These are phyloP conservation scores for Xylariaceae sp. DNA, from an alignment of 2,329 filamentous ascomycete species.

Conservation along the genomic window DNA sequence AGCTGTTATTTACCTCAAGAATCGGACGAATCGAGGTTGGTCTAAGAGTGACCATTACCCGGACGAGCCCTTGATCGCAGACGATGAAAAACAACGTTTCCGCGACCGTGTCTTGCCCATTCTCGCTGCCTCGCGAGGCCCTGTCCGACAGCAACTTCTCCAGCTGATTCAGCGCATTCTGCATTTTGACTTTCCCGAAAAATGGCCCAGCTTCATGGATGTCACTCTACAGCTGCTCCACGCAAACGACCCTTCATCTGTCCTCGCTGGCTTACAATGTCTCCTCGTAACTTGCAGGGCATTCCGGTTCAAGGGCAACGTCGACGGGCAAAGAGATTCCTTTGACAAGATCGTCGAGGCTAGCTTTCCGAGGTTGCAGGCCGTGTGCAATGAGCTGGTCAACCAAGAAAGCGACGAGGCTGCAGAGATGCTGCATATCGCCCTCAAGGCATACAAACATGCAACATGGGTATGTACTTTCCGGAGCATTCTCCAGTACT, in stretches of 20 bases:
- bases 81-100: constrained; percentile 84
- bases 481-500: background rate
- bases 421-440: constrained; percentile 91
- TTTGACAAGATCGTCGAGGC: constrained; percentile 93
- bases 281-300: constrained; percentile 91
- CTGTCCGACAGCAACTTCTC: constrained; percentile 87
- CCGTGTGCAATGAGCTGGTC: constrained; percentile 83
- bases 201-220: constrained; percentile 93
- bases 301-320: constrained; percentile 84
- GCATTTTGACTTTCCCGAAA: constrained; percentile 88
- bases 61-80: constrained; percentile 70
- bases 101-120: constrained; percentile 85
- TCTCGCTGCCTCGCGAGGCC: constrained; percentile 72
- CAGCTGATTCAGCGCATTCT: constrained; percentile 94
- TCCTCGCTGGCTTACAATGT: constrained; percentile 91
- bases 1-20: constrained; percentile 98
- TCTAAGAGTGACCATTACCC: constrained; percentile 70
- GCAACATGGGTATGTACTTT: constrained; percentile 78
- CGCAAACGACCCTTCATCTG: constrained; percentile 78
- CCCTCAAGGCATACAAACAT: constrained; percentile 97
- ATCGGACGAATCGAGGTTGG: constrained; percentile 93
- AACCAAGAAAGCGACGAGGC: constrained; percentile 91
- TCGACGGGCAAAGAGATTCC: constrained; percentile 71
- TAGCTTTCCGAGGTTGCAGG: constrained; percentile 82
- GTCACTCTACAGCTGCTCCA: constrained; percentile 86